phyloP scores from a whole-genome alignment of 108 stramenopile species.

The Skeletonema potamos region DNA sequence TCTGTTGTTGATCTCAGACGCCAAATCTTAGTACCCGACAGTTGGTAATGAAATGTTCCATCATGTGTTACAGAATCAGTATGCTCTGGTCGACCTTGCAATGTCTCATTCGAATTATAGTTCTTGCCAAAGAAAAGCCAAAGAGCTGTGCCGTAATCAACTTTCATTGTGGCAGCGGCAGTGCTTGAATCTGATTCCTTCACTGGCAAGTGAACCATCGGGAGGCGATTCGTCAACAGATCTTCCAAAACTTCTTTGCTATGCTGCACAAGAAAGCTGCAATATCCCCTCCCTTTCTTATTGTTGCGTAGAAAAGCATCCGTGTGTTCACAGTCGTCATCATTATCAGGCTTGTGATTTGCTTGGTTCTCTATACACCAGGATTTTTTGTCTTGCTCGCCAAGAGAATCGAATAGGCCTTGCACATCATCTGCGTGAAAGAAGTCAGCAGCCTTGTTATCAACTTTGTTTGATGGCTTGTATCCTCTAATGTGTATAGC shows the following conservation, averaged over 20 bases:
- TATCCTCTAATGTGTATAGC: slow-evolving; percentile 26
- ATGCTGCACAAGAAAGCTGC: slow-evolving; percentile 83
- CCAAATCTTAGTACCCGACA: slow-evolving; percentile 81
- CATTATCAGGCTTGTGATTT: background rate
- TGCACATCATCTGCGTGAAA: slow-evolving; percentile 32
- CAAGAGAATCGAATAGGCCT: slow-evolving; percentile 47
- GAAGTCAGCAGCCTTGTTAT: background rate
- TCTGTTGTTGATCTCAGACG: slow-evolving; percentile 68
- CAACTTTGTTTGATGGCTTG: background rate
- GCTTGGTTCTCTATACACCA: slow-evolving; percentile 73
- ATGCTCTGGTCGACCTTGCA: slow-evolving; percentile 83
- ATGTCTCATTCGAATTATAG: background rate
- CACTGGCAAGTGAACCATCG: slow-evolving; percentile 51
- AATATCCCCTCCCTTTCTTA: slow-evolving; percentile 55
- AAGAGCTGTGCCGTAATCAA: slow-evolving; percentile 33
- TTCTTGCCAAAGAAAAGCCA: slow-evolving; percentile 51
- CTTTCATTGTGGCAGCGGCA: slow-evolving; percentile 1
- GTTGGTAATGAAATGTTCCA: slow-evolving; percentile 91
- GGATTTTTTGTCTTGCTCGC: slow-evolving; percentile 52
- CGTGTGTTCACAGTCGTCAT: slow-evolving; percentile 3
- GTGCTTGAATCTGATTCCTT: background rate
- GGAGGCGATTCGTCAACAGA: slow-evolving; percentile 43
- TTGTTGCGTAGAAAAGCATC: slow-evolving; percentile 26
- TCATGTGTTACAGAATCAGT: slow-evolving; percentile 87
- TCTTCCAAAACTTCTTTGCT: slow-evolving; percentile 38